These are phyloP conservation scores for Phytopythium cucurbitacearum DNA, from an alignment of 352 stramenopile genomes.

Conservation along the genomic window DNA sequence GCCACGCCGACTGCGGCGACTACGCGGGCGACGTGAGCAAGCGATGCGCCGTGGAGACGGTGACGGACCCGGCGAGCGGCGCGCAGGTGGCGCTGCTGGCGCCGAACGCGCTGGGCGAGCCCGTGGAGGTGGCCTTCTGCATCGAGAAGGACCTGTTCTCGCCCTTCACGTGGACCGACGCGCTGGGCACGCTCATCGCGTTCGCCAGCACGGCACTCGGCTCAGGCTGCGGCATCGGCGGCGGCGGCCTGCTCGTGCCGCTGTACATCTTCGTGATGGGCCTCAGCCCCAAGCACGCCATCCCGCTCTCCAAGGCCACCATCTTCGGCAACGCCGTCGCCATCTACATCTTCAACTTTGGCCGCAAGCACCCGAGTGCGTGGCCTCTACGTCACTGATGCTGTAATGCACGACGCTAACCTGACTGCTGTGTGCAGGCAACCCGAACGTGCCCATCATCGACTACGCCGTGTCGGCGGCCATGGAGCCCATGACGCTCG, in stretches of 20 bases:
- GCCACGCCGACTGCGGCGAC: constrained; percentile 52
- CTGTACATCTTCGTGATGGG: constrained; percentile 96
- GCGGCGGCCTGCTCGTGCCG: constrained; percentile 95
- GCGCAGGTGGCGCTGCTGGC: constrained; percentile 28
- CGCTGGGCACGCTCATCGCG: constrained; percentile 60
- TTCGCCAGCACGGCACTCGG: constrained; percentile 86
- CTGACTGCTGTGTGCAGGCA: constrained; percentile 18
- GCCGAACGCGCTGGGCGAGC: constrained; percentile 23
- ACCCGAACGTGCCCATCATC: constrained; percentile 91
- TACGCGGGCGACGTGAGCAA: constrained; percentile 41
- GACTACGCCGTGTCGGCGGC: constrained; percentile 98
- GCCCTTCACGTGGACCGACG: constrained; percentile 68
- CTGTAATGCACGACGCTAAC: neutral
- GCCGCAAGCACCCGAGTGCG: constrained; percentile 90
- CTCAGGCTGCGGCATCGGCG: constrained; percentile 89
- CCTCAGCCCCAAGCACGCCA: constrained; percentile 93
- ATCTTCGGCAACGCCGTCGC: constrained; percentile 96
- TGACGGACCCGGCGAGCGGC: constrained; percentile 25
- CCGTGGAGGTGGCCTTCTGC: constrained; percentile 49
- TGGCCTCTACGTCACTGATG: constrained; percentile 10
- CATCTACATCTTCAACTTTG: constrained; percentile 93
- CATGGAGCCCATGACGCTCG: constrained; percentile 95
- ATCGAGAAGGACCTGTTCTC: constrained; percentile 82
- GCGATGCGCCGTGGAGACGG: constrained; percentile 46
- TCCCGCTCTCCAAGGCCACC: constrained; percentile 96